A percentile compares a stretch with the other conserved stretches of the same genome.
phyloP scores from a whole-genome alignment of 2,329 filamentous ascomycete genomes.

The Blastomyces gilchristii region DNA sequence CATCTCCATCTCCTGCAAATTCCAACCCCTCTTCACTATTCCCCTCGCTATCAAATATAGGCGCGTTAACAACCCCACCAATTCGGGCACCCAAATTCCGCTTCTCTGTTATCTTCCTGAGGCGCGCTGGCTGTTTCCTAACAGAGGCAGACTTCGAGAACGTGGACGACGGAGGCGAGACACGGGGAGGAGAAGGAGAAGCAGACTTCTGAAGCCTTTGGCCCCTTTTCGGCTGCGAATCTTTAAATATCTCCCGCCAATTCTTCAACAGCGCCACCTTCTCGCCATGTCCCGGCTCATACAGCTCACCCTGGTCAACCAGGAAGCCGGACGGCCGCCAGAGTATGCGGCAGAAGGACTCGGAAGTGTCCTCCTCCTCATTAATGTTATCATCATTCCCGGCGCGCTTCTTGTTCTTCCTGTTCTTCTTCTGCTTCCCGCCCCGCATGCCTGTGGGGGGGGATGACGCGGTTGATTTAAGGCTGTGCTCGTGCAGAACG shows the following conservation, averaged over 20 bases:
- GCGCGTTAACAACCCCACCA: background rate
- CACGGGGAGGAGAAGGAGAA: background rate
- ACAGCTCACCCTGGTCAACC: conserved; percentile 21
- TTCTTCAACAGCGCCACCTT: conserved; percentile 38
- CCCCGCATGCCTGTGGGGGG: background rate
- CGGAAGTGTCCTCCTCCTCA: background rate
- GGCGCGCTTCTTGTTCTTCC: background rate
- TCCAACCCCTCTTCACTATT: background rate
- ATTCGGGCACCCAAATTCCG: background rate
- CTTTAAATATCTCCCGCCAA: conserved; percentile 37
- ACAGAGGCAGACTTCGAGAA: background rate
- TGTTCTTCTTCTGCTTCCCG: conserved; percentile 1
- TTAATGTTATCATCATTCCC: background rate
- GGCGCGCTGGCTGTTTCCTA: background rate
- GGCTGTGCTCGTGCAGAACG: conserved; percentile 2
- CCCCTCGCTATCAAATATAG: background rate
- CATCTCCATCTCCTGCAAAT: background rate
- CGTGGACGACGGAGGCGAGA: background rate
- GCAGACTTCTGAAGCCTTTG: background rate
- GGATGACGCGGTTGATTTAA: background rate
- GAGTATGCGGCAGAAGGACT: conserved; percentile 30
- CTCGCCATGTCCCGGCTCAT: conserved; percentile 32
- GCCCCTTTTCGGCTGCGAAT: conserved; percentile 25
- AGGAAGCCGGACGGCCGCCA: conserved; percentile 28
- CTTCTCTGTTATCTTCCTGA: background rate